These are phyloP conservation scores for Solanum chaucha DNA, from an alignment of 257 asterid species.

Conservation along the genomic window DNA sequence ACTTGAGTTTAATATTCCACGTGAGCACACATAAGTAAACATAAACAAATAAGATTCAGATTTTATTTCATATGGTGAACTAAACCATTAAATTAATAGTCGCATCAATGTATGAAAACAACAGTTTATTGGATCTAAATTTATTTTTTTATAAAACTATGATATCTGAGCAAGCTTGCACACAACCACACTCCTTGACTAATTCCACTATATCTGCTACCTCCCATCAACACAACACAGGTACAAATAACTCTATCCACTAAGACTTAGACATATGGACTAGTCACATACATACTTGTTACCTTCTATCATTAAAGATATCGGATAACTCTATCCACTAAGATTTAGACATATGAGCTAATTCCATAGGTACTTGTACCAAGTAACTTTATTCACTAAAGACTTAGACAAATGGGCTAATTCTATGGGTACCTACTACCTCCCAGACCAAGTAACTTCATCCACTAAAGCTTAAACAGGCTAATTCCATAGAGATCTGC, in stretches of 20 bases:
- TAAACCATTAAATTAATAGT: background rate
- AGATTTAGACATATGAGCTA: background rate
- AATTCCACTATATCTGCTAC: background rate
- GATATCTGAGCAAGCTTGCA: background rate
- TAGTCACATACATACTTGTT: background rate
- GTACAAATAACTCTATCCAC: background rate
- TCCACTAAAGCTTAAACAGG: background rate
- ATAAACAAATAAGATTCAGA: background rate
- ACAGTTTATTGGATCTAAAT: background rate
- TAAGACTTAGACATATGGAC: background rate
- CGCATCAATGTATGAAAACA: background rate
- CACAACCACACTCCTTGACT: background rate
- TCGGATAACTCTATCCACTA: background rate
- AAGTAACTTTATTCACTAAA: background rate
- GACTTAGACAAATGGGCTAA: background rate
- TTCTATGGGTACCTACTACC: background rate
- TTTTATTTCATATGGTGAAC: background rate
- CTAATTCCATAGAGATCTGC: background rate
- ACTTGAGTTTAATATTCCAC: background rate
- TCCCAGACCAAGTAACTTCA: background rate
- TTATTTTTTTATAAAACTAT: no score
- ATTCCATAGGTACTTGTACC: background rate
- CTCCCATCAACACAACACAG: background rate
- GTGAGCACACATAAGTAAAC: background rate
- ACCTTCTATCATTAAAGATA: background rate